These are phyloP conservation scores for Nemania sp. DNA, from an alignment of 2,329 filamentous ascomycete species.

Conservation along the genomic window DNA sequence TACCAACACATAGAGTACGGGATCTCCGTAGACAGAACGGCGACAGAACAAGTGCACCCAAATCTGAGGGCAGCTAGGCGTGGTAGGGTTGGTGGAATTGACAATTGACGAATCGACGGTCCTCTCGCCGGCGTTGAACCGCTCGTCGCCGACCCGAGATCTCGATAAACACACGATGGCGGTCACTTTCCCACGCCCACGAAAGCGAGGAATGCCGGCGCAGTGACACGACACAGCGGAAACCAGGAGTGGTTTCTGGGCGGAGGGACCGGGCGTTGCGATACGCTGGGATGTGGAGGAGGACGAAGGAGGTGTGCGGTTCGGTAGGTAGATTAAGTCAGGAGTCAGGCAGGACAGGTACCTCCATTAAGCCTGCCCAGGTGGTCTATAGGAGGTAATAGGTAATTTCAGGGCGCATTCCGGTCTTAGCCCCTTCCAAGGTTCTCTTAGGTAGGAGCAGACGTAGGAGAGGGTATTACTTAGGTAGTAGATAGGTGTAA, in stretches of 20 bases:
- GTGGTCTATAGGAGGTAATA: too few relatives aligned
- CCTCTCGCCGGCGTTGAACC: not conserved
- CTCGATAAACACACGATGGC: not conserved
- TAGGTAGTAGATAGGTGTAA: too few relatives aligned
- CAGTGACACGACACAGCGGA: slow-evolving; percentile 28
- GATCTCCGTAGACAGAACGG: too few relatives aligned
- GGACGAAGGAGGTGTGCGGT: not conserved
- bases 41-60: too few relatives aligned
- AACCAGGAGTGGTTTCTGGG: slow-evolving; percentile 26
- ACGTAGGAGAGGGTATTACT: too few relatives aligned
- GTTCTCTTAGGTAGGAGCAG: too few relatives aligned
- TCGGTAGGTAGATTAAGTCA: not conserved
- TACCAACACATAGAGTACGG: too few relatives aligned
- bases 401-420: not conserved
- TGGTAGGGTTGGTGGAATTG: not conserved
- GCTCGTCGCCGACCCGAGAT: slow-evolving; percentile 5
- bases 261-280: slow-evolving; percentile 30
- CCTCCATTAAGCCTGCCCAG: not conserved
- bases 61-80: not conserved
- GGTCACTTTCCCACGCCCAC: slow-evolving; percentile 13
- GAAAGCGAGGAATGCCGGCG: slow-evolving; percentile 29
- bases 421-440: too few relatives aligned
- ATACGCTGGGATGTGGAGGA: slow-evolving; percentile 15
- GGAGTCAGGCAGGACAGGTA: too few relatives aligned
- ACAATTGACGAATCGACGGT: not conserved